Conservation (phyloP, 23 red algal genomes). For the Chondrus crispus region DNA sequence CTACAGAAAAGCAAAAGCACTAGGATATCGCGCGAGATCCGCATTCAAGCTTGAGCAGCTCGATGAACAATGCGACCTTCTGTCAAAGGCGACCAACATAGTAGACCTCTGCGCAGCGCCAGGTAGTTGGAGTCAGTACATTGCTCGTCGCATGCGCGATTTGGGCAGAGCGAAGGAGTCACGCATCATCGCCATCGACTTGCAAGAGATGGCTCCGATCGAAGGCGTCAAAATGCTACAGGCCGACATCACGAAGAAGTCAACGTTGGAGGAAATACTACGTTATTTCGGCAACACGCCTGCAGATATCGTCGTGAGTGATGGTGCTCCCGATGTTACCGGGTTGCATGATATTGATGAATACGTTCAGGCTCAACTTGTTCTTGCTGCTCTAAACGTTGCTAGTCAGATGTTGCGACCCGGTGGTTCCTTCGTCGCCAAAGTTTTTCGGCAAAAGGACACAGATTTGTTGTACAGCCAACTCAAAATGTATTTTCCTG, state of each 20-base stretch:
- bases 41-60: constrained; percentile 91
- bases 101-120: constrained; percentile 90
- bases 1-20: constrained; percentile 86
- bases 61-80: constrained; percentile 77
- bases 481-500: constrained; percentile 57
- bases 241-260: constrained; percentile 74
- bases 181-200: constrained; percentile 55
- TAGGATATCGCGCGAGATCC: constrained; percentile 76
- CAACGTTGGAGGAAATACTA: constrained; percentile 35
- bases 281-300: background rate
- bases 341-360: constrained; percentile 86
- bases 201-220: constrained; percentile 71
- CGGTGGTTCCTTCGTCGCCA: constrained; percentile 87
- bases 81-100: constrained; percentile 21
- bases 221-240: constrained; percentile 62
- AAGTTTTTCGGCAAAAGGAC: constrained; percentile 79
- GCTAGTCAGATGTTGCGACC: background rate
- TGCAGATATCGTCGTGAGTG: constrained; percentile 67
- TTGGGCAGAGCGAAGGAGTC: background rate
- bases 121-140: constrained; percentile 85
- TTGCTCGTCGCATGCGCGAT: constrained; percentile 8
- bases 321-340: constrained; percentile 94
- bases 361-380: constrained; percentile 76
- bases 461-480: constrained; percentile 56
- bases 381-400: constrained; percentile 66